phyloP scores from a whole-genome alignment of 2,329 filamentous ascomycete species.

The Coleophoma crateriformis region DNA sequence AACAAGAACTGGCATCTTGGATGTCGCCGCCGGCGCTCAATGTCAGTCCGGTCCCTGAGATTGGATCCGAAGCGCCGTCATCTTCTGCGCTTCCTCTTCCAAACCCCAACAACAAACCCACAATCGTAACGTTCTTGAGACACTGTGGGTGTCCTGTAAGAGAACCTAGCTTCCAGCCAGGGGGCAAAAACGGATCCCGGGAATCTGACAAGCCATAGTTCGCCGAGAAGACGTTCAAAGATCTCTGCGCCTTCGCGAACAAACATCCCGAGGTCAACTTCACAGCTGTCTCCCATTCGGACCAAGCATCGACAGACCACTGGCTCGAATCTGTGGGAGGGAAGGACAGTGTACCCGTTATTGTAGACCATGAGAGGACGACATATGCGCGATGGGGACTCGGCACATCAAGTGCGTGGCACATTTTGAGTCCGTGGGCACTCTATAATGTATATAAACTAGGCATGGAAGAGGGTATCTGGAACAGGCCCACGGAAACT shows the following conservation, averaged over 20 bases:
- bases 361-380: slow-evolving; percentile 55
- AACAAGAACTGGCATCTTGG: slow-evolving; percentile 24
- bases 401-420: slow-evolving; percentile 53
- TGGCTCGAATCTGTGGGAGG: slow-evolving; percentile 21
- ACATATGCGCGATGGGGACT: slow-evolving; percentile 63
- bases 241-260: slow-evolving; percentile 45
- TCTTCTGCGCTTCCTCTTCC: slow-evolving; percentile 42
- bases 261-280: slow-evolving; percentile 45
- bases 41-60: slow-evolving; percentile 40
- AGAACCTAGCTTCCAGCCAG: slow-evolving; percentile 1
- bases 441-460: slow-evolving; percentile 53
- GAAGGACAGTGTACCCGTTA: slow-evolving; percentile 41
- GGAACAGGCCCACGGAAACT: slow-evolving; percentile 59
- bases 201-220: slow-evolving; percentile 28
- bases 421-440: slow-evolving; percentile 54
- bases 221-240: slow-evolving; percentile 60
- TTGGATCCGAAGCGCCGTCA: slow-evolving; percentile 51
- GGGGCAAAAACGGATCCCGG: background rate
- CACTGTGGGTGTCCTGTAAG: slow-evolving; percentile 74
- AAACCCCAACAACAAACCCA: slow-evolving; percentile 44
- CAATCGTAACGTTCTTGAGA: slow-evolving; percentile 61
- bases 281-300: slow-evolving; percentile 58
- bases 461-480: slow-evolving; percentile 58
- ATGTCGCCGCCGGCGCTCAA: slow-evolving; percentile 20
- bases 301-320: slow-evolving; percentile 46